Base-by-base conservation (phyloP, 768 basidiomycete genomes). In the Melanogaster broomeanus region DNA sequence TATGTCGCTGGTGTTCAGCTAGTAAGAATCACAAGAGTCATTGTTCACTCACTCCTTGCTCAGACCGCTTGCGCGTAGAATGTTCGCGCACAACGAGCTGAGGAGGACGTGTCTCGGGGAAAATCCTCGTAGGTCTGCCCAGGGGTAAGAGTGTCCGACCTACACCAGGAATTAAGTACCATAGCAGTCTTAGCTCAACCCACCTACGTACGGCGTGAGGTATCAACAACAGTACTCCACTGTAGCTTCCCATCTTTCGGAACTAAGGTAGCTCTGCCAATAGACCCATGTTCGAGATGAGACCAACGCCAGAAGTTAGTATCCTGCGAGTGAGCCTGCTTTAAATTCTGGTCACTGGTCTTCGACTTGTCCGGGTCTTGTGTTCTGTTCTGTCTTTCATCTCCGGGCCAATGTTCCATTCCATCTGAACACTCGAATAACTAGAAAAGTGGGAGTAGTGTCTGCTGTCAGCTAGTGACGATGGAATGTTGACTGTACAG, bases 381-480 rank as follows among this genome's bases (percentile, higher is more conserved):
- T 52, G 53, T 37, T 37, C 33, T 57, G 52, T 65, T 62, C 37
- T 48, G 59, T 66, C 72, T 72, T 61, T 76, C 69, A 74, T 80
- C 75, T 63, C 75, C 69, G 34, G 86, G 87, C 87, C 87, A 89
- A 68, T 74, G 76, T 68, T 84, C 83, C 87, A 90, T 89, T 83
- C 84, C 85, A 88, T 84, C 75, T 70, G 72, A 70, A 41, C 42
- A 44, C 38, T 49, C 52, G 33, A 49, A 42, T 13, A 38, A 49
- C 21, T 38, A 15, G 31, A 31, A 34, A 27, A 38, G 19, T 63
- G 68, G 42, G 56, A 65, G 64, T 60, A 66, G 63, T 62, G 66
- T 59, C 60, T 51, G 52, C 45, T 44, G 49, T 57, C 39, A 43
- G 41, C 22, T 13, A 3, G 35, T 39, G 45, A 51, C 45, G 38